Evolutionary conservation across 495 filamentous ascomycete genomes (phyloP).

Genomic region (Daldinia caldariorum): DNA sequence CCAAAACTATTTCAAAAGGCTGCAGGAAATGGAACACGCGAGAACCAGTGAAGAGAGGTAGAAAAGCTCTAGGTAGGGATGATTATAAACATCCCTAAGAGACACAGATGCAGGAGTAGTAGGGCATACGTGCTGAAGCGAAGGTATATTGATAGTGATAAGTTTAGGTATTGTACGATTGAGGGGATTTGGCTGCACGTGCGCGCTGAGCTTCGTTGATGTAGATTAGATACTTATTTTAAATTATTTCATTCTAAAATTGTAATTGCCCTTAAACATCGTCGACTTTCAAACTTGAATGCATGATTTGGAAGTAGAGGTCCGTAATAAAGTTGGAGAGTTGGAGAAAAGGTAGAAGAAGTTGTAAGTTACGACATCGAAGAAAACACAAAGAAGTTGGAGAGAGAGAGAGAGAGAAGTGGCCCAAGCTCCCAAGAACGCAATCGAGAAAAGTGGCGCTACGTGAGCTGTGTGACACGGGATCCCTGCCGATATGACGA

Average conservation of each 20-base stretch:
- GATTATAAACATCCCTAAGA: constrained; percentile 34
- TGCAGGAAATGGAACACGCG: constrained; percentile 29
- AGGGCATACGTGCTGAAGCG: constrained; percentile 16
- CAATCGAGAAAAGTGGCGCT: background rate
- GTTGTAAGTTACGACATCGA: background rate
- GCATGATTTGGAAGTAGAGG: background rate
- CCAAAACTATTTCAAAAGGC: constrained; percentile 22
- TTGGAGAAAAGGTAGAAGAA: background rate
- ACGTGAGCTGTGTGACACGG: background rate
- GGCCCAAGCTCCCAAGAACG: constrained; percentile 40
- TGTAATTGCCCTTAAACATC: constrained; percentile 1
- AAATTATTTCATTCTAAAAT: background rate
- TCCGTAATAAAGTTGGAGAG: background rate
- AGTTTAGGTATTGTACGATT: background rate
- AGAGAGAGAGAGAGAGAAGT: constrained; percentile 21
- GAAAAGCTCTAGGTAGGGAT: constrained; percentile 34
- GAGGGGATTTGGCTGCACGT: background rate
- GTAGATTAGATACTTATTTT: background rate
- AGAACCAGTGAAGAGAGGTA: constrained; percentile 26
- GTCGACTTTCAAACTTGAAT: background rate
- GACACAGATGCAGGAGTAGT: constrained; percentile 2
- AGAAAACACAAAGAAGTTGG: background rate
- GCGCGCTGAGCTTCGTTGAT: background rate
- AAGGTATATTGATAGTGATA: constrained; percentile 25
- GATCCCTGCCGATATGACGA: background rate